These are phyloP conservation scores for Colletotrichum zoysiae DNA, from an alignment of 2,329 filamentous ascomycete species.

Conservation along the genomic window DNA sequence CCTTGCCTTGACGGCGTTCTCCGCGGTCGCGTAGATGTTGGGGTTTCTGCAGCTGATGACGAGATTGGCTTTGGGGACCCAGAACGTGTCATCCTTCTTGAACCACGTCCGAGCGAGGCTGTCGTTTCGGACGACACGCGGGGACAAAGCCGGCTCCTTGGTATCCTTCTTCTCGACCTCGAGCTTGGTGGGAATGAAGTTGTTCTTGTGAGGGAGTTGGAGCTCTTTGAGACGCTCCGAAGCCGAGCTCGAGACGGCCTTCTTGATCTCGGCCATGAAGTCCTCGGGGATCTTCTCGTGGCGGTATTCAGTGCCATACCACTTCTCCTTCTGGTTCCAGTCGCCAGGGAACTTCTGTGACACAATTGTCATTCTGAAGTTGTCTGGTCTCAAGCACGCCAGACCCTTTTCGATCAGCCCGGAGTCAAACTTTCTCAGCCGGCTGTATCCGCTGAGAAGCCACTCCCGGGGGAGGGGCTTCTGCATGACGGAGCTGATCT, in stretches of 20 bases:
- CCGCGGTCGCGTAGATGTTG: constrained; percentile 81
- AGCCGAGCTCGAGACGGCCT: constrained; percentile 70
- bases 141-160: constrained; percentile 77
- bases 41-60: constrained; percentile 85
- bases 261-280: constrained; percentile 77
- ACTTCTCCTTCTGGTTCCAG: constrained; percentile 92
- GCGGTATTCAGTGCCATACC: constrained; percentile 97
- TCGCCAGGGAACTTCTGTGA: constrained; percentile 86
- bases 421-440: constrained; percentile 84
- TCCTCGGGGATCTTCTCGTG: constrained; percentile 82
- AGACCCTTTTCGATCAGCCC: constrained; percentile 81
- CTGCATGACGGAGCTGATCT: constrained; percentile 89
- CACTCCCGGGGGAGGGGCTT: constrained; percentile 87
- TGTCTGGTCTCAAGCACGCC: constrained; percentile 83
- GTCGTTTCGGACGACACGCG: constrained; percentile 88
- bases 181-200: constrained; percentile 93
- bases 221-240: constrained; percentile 75
- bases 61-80: constrained; percentile 94
- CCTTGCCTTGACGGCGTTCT: constrained; percentile 81
- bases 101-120: constrained; percentile 87
- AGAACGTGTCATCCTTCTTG: constrained; percentile 99
- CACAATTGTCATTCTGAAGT: constrained; percentile 86
- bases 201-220: constrained; percentile 91
- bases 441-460: constrained; percentile 83
- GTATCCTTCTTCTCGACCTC: constrained; percentile 96